Evolutionary conservation across 768 basidiomycete genomes (phyloP).

Genomic region (Boletus subparvulus): DNA sequence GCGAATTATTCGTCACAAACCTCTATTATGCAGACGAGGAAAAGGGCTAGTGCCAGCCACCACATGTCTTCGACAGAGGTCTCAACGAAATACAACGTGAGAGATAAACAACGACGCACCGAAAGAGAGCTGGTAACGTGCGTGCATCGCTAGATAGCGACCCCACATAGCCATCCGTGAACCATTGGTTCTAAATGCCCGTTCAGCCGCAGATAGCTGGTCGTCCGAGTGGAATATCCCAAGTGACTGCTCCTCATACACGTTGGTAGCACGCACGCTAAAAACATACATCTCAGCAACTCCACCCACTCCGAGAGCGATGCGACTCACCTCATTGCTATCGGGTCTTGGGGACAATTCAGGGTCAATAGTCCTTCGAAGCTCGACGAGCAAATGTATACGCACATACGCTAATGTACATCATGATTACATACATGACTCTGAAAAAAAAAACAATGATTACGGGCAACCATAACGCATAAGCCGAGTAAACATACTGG

Average conservation of each 20-base stretch:
- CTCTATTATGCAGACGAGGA: slow-evolving; percentile 92
- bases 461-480: background rate
- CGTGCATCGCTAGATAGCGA: slow-evolving; percentile 77
- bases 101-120: slow-evolving; percentile 45
- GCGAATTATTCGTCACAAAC: slow-evolving; percentile 38
- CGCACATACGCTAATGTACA: slow-evolving; percentile 85
- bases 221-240: slow-evolving; percentile 66
- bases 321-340: slow-evolving; percentile 67
- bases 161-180: slow-evolving; percentile 67
- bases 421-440: slow-evolving; percentile 89
- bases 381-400: slow-evolving; percentile 18
- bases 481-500: slow-evolving; percentile 51
- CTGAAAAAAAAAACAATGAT: slow-evolving; percentile 35
- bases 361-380: background rate
- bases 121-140: slow-evolving; percentile 86
- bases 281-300: background rate
- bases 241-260: slow-evolving; percentile 91
- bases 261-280: slow-evolving; percentile 89
- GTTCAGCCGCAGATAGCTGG: slow-evolving; percentile 47
- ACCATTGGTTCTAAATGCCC: slow-evolving; percentile 42
- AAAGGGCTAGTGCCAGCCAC: slow-evolving; percentile 86
- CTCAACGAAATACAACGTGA: background rate
- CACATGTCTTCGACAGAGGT: slow-evolving; percentile 76
- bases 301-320: background rate
- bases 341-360: slow-evolving; percentile 53